phyloP scores from a whole-genome alignment of 768 basidiomycete genomes.

The Mycena latifolia region DNA sequence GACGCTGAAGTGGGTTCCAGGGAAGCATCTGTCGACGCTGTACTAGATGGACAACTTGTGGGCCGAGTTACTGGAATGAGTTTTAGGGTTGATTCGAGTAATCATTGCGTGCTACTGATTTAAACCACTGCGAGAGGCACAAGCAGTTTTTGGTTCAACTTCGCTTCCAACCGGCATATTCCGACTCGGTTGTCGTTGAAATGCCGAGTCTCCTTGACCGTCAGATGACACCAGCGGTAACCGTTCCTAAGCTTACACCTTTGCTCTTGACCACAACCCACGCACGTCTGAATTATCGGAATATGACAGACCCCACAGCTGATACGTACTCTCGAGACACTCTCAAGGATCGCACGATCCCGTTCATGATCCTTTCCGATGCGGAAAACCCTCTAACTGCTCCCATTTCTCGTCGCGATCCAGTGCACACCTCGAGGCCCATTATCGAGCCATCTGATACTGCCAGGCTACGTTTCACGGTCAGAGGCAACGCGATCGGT shows the following conservation, averaged over 20 bases:
- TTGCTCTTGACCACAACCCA: not conserved
- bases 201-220: no score
- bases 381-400: conserved; percentile 48
- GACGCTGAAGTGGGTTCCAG: conserved; percentile 53
- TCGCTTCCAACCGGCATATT: no score
- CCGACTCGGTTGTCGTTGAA: no score
- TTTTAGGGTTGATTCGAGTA: no score
- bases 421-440: not conserved
- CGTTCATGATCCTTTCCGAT: conserved; percentile 49
- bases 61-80: conserved; percentile 52
- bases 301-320: conserved; percentile 24
- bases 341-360: conserved; percentile 44
- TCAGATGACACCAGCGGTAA: no score
- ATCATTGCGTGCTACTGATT: no score
- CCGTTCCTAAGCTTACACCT: no score
- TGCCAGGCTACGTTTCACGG: conserved; percentile 50
- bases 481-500: conserved; percentile 58
- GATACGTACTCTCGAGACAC: conserved; percentile 40
- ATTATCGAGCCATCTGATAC: conserved; percentile 38
- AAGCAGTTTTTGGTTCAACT: no score
- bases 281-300: not conserved
- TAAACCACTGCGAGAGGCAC: no score
- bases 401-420: conserved; percentile 37
- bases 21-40: conserved; percentile 63
- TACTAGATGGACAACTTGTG: conserved; percentile 62